Conservation (phyloP, 805 yeast genomes). For the Hanseniaspora jakobsenii region DNA sequence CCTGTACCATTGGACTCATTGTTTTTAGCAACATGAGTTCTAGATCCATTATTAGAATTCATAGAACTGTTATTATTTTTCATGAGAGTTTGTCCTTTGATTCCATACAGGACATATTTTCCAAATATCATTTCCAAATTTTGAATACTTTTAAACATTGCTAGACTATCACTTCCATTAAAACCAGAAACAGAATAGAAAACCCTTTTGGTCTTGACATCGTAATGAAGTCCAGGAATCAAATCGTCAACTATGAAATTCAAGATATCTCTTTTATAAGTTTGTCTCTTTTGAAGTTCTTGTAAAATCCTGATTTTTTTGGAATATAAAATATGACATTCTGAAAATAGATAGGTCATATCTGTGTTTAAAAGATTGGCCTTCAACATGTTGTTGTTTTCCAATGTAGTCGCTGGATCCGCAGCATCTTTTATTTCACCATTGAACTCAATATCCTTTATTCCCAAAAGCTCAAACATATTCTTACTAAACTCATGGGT, state of each 20-base stretch:
- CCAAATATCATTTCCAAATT: constrained; percentile 7
- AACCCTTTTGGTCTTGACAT: not conserved
- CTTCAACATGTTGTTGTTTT: too few relatives aligned
- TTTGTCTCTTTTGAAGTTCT: constrained; percentile 20
- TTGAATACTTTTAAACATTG: constrained; percentile 1
- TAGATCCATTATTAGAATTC: too few relatives aligned
- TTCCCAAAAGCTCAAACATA: constrained; percentile 10
- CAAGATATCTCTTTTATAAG: not conserved
- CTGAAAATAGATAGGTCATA: constrained; percentile 22
- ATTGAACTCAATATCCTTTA: not conserved
- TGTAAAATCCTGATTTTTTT: constrained; percentile 22
- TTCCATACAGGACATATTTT: constrained; percentile 5
- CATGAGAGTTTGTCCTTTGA: not conserved
- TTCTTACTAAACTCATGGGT: constrained; percentile 2
- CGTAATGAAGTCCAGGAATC: not conserved
- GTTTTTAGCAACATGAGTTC: too few relatives aligned
- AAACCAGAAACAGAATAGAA: not conserved
- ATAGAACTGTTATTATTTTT: too few relatives aligned
- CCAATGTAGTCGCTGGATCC: constrained; percentile 16
- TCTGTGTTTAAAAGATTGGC: constrained; percentile 1
- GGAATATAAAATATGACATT: constrained; percentile 20
- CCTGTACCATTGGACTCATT: too few relatives aligned
- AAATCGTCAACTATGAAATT: not conserved
- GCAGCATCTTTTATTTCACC: constrained; percentile 19
- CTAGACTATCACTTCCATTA: constrained; percentile 2